These are phyloP conservation scores for Carpinus fangiana DNA, from an alignment of 306 rosid genomes.

Conservation along the genomic window DNA sequence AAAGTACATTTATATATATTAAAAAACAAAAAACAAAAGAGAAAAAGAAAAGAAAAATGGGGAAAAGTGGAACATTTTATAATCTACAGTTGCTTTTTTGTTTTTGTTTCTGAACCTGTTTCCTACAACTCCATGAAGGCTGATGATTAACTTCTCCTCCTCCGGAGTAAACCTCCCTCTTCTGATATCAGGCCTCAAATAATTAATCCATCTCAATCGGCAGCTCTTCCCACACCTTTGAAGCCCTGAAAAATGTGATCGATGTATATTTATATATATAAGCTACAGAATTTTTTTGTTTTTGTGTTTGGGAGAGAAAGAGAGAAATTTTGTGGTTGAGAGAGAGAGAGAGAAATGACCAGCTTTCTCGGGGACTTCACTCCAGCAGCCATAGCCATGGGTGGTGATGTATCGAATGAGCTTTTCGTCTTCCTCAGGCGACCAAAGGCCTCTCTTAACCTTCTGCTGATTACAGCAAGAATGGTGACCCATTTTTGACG, in stretches of 20 bases:
- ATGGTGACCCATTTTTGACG: constrained; percentile 77
- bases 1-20: no score
- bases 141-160: constrained; percentile 92
- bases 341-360: constrained; percentile 39
- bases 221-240: constrained; percentile 99
- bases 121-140: constrained; percentile 95
- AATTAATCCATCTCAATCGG: constrained; percentile 94
- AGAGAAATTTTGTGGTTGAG: no score
- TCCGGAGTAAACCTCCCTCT: constrained; percentile 95
- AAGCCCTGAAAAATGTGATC: constrained; percentile 55
- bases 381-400: constrained; percentile 98
- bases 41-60: neutral
- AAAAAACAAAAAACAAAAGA: neutral
- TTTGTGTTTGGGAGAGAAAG: neutral
- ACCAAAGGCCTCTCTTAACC: constrained; percentile 99
- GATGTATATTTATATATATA: no score
- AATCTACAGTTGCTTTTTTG: no score
- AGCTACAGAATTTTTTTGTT: neutral
- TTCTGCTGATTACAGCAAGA: constrained; percentile 99
- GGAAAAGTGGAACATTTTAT: neutral
- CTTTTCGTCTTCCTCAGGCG: constrained; percentile 97
- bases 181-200: constrained; percentile 96
- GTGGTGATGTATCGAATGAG: constrained; percentile 86
- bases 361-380: constrained; percentile 98
- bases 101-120: constrained; percentile 58